Conservation (phyloP, 2,329 filamentous ascomycete species). For the Nemania diffusa region DNA sequence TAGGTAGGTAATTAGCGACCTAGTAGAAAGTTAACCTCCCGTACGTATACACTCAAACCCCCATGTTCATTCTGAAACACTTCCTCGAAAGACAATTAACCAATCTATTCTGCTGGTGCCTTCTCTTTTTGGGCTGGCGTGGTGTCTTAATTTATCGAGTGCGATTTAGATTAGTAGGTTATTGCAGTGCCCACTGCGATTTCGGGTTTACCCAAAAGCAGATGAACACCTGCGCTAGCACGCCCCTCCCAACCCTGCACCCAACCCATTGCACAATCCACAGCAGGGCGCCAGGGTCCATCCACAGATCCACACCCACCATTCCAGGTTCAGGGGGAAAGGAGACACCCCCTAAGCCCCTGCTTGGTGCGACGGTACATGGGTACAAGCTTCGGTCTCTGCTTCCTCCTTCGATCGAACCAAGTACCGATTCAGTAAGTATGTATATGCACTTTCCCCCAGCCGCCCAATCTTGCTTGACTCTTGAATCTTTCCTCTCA, state of each 20-base stretch:
- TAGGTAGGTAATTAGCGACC: background rate
- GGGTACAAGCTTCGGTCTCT: conserved; percentile 22
- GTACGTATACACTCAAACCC: conserved; percentile 29
- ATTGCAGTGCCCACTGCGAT: conserved; percentile 9
- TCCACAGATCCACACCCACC: conserved; percentile 31
- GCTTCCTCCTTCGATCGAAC: conserved; percentile 8
- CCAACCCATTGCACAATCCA: conserved; percentile 32
- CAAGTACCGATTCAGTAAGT: background rate
- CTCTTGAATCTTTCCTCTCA: conserved; percentile 14
- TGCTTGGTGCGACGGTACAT: conserved; percentile 30
- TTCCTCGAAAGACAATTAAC: conserved; percentile 18
- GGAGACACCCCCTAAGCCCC: conserved; percentile 29
- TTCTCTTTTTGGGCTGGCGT: conserved; percentile 30
- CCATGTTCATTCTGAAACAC: conserved; percentile 46
- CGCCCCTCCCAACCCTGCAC: conserved; percentile 26
- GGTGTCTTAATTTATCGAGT: conserved; percentile 27
- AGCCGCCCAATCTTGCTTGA: conserved; percentile 24
- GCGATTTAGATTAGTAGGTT: conserved; percentile 21
- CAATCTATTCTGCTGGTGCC: conserved; percentile 29
- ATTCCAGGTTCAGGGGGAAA: conserved; percentile 37
- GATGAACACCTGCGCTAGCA: conserved; percentile 33
- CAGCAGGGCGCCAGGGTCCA: conserved; percentile 30
- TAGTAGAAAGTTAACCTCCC: too few species aligned
- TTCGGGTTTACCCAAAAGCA: conserved; percentile 24
- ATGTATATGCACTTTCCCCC: conserved; percentile 34